phyloP scores from a whole-genome alignment of 306 rosid species.

The Abrus pulchellus region DNA sequence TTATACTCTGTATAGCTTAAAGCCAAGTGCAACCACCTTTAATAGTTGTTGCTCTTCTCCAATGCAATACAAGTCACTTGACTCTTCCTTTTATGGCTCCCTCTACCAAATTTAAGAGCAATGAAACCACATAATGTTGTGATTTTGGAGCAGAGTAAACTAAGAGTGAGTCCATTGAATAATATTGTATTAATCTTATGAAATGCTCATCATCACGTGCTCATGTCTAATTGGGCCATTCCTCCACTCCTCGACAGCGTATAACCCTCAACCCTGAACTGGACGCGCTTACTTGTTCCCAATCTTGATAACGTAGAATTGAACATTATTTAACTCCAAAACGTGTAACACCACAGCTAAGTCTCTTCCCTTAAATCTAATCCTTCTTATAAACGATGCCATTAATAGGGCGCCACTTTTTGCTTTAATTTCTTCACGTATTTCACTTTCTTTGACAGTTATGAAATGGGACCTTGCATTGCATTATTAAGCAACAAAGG shows the following conservation, averaged over 20 bases:
- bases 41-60: conserved; percentile 3
- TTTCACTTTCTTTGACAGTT: conserved; percentile 1
- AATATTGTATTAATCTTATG: background rate
- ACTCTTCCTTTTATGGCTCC: conserved; percentile 43
- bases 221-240: conserved; percentile 42
- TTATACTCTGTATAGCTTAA: background rate
- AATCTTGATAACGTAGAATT: background rate
- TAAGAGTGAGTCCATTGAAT: conserved; percentile 24
- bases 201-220: conserved; percentile 41
- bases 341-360: background rate
- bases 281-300: conserved; percentile 11
- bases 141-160: conserved; percentile 25
- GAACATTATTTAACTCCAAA: background rate
- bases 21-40: conserved; percentile 14
- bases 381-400: background rate
- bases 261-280: background rate
- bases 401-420: conserved; percentile 32
- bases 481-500: conserved; percentile 44
- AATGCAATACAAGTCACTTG: conserved; percentile 22
- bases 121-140: conserved; percentile 40
- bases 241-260: conserved; percentile 10
- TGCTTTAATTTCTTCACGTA: background rate
- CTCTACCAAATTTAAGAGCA: conserved; percentile 48
- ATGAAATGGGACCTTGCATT: conserved; percentile 47
- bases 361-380: background rate